A percentile compares a stretch with the other conserved stretches of the same genome.
phyloP scores from a whole-genome alignment of 1,139 yeast genomes.

The Taphrina populina region DNA sequence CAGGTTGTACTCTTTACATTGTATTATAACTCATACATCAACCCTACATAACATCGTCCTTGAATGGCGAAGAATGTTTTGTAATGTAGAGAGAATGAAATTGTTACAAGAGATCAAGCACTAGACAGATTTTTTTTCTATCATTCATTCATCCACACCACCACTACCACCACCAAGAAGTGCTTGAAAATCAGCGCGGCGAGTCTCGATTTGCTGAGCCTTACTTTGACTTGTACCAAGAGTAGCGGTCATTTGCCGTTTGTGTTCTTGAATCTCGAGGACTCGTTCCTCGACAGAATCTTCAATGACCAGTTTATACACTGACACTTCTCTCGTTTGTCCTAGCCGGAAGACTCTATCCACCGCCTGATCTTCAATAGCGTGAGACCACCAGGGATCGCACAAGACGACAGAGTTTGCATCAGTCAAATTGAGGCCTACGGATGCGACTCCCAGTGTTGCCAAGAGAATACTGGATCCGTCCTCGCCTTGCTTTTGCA shows the following conservation, averaged over 20 bases:
- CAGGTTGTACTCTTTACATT: too few relatives aligned
- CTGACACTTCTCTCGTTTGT: constrained; percentile 57
- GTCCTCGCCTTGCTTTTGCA: constrained; percentile 9
- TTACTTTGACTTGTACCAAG: constrained; percentile 21
- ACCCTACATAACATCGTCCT: too few relatives aligned
- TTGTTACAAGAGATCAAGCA: too few relatives aligned
- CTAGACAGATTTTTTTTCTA: too few relatives aligned
- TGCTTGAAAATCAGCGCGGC: constrained; percentile 20
- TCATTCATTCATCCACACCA: too few relatives aligned
- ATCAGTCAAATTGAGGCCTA: constrained; percentile 58
- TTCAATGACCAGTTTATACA: constrained; percentile 51
- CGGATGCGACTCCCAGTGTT: constrained; percentile 58
- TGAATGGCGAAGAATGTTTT: too few relatives aligned
- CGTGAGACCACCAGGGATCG: constrained; percentile 70
- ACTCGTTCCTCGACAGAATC: constrained; percentile 57
- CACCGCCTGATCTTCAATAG: constrained; percentile 59
- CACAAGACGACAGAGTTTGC: constrained; percentile 57
- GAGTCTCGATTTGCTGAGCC: constrained; percentile 13
- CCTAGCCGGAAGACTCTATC: constrained; percentile 64
- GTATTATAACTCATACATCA: too few relatives aligned
- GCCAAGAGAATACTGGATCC: constrained; percentile 51
- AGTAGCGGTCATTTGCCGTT: constrained; percentile 26
- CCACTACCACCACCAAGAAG: too few relatives aligned
- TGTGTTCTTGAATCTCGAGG: constrained; percentile 29
- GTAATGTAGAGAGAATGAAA: too few relatives aligned